Percentiles rank a stretch among this genome's conserved stretches.
phyloP scores from a whole-genome alignment of 306 rosid genomes.

The Senna siamea region DNA sequence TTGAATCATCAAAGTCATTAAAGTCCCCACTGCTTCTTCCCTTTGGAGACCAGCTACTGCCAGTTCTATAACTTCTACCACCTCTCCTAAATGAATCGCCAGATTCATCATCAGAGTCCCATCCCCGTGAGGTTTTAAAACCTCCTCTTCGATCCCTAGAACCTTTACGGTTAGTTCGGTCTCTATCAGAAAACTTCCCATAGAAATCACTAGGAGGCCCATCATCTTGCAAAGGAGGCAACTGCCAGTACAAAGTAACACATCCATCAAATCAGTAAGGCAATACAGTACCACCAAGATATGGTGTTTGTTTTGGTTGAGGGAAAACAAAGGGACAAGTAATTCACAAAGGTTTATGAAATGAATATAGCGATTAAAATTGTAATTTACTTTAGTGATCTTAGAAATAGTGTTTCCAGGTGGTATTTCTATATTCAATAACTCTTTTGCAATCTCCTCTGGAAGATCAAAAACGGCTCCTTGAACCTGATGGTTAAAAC shows the following conservation, averaged over 20 bases:
- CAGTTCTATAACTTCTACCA: constrained; percentile 42
- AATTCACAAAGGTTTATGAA: neutral
- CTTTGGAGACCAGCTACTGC: constrained; percentile 53
- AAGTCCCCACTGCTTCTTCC: constrained; percentile 56
- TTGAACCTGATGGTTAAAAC: constrained; percentile 67
- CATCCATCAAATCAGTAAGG: constrained; percentile 29
- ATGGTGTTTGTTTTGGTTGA: constrained; percentile 23
- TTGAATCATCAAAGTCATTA: constrained; percentile 28
- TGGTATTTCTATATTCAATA: constrained; percentile 70
- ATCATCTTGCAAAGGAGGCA: constrained; percentile 96
- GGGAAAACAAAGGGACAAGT: constrained; percentile 1
- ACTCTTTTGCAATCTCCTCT: constrained; percentile 88
- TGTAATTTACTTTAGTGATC: constrained; percentile 69
- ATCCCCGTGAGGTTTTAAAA: constrained; percentile 61
- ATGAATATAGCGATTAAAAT: constrained; percentile 21
- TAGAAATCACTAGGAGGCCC: constrained; percentile 87
- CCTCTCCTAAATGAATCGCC: constrained; percentile 43
- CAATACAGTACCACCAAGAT: constrained; percentile 1
- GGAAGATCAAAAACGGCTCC: constrained; percentile 99
- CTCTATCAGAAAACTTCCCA: constrained; percentile 79
- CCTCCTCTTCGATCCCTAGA: constrained; percentile 69
- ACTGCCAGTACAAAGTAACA: constrained; percentile 52
- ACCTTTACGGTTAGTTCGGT: constrained; percentile 55
- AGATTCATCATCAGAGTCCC: constrained; percentile 49
- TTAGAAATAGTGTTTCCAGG: constrained; percentile 79